Evolutionary conservation across 495 filamentous ascomycete genomes (phyloP).

Genomic region (Hyaloscypha hepaticicola): DNA sequence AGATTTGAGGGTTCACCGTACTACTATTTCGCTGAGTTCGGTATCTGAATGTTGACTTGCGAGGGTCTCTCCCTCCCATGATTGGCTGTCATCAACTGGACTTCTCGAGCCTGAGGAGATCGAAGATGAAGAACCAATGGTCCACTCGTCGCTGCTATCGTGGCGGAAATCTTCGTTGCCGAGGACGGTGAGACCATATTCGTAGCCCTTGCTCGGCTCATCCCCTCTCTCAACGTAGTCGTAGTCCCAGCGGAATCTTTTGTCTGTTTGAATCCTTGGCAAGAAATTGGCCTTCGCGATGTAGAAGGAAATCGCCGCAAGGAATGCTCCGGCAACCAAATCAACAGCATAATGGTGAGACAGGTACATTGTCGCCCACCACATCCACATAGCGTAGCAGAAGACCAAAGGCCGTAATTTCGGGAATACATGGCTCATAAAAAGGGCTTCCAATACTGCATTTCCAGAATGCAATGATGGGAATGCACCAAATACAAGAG

Average conservation of each 20-base stretch:
- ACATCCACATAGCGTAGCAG: constrained; percentile 84
- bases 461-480: constrained; percentile 85
- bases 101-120: constrained; percentile 45
- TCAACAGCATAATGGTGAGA: constrained; percentile 96
- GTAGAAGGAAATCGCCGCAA: constrained; percentile 79
- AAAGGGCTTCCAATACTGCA: constrained; percentile 85
- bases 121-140: constrained; percentile 41
- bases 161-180: constrained; percentile 26
- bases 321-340: constrained; percentile 77
- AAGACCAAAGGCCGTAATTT: constrained; percentile 72
- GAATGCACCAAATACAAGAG: constrained; percentile 92
- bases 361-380: constrained; percentile 98
- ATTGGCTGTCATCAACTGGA: constrained; percentile 35
- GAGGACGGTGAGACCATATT: constrained; percentile 29
- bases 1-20: constrained; percentile 18
- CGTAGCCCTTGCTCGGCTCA: constrained; percentile 33
- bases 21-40: constrained; percentile 29
- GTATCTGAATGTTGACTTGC: constrained; percentile 30
- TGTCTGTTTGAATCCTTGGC: constrained; percentile 75
- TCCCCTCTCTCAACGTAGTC: constrained; percentile 84
- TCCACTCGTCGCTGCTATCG: constrained; percentile 46
- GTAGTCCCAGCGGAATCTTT: constrained; percentile 90
- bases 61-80: constrained; percentile 33
- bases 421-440: constrained; percentile 89
- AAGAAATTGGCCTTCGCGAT: constrained; percentile 76